Conservation (phyloP, 768 basidiomycete species). For the Calvatia gigantea region DNA sequence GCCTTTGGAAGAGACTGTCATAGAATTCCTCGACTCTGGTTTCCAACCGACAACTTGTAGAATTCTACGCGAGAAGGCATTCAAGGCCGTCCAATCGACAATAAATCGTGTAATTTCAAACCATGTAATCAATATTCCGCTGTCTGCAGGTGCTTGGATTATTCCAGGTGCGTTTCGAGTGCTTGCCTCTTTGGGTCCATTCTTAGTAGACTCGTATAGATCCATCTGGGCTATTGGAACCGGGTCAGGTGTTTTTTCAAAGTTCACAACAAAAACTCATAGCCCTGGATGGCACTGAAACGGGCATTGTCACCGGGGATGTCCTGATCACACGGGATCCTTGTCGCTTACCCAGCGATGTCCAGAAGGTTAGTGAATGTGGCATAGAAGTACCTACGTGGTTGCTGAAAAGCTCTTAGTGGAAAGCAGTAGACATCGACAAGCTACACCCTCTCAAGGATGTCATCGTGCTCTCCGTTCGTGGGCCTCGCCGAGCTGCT, state of each 20-base stretch:
- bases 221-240: slow-evolving; percentile 43
- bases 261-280: slow-evolving; percentile 41
- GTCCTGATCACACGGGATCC: slow-evolving; percentile 63
- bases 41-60: slow-evolving; percentile 48
- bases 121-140: slow-evolving; percentile 48
- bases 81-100: slow-evolving; percentile 40
- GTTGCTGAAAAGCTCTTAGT: slow-evolving; percentile 29
- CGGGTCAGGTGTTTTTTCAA: slow-evolving; percentile 57
- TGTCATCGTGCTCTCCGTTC: slow-evolving; percentile 56
- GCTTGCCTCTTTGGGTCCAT: neutral
- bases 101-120: slow-evolving; percentile 39
- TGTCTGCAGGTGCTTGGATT: slow-evolving; percentile 60
- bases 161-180: slow-evolving; percentile 43
- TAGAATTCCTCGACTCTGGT: slow-evolving; percentile 56
- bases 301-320: slow-evolving; percentile 52
- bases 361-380: slow-evolving; percentile 46
- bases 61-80: slow-evolving; percentile 52
- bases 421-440: slow-evolving; percentile 50
- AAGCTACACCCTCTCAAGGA: slow-evolving; percentile 47
- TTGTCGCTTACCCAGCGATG: slow-evolving; percentile 69
- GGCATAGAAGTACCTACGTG: neutral
- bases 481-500: slow-evolving; percentile 51
- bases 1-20: slow-evolving; percentile 56
- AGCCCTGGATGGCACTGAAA: slow-evolving; percentile 37
- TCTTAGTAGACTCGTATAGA: slow-evolving; percentile 36